Evolutionary conservation across 805 yeast species (phyloP), one percentile per base, ranked within the genome.

Genomic region (Wickerhamiella lipophila): DNA sequence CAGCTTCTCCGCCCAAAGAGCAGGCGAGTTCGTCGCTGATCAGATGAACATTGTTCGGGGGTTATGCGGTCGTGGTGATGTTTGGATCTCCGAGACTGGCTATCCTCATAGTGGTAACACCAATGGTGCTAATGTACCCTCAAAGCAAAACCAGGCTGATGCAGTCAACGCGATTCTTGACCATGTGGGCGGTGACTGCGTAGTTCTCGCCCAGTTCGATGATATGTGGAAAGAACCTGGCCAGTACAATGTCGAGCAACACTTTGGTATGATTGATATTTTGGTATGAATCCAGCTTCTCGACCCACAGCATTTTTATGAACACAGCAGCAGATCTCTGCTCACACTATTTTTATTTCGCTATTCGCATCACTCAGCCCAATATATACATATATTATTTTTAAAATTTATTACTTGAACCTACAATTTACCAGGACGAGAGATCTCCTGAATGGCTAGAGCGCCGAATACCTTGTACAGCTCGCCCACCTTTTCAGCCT

Each of bases 221-320:
- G 96, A 88, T 64, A 71, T 66, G 65, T 88, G 96, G 96, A 88
- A 88, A 63, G 58, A 60, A 9, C 87, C 96, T 21, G 96, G 96
- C 51, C 70, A 73, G 2, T 81, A 84, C 63, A 83, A 81, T 53
- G 78, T 88, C 60, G 96, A 88, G 67, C 95, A 85, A 67, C 78
- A 77, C 47, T 88, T 88, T 58, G 96, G 96, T 26, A 56, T 61
- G 30, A 56, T 64, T 35, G 53, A 61, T 23, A 46, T 64, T 29
- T 52, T 64, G n/a, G 53, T 32, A 9, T 32, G 19, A 32, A 6
- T 23, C 8, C 8, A 8, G 8, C 26, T 6, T 5, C 26, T 8
- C 26, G 8, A 23, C 7, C 26, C 26, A 5, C 26, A 23, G 26
- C 26, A 23, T 23, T 23, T 23, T 23, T n/a, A n/a, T n/a, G n/a